Base-by-base conservation (phyloP, 768 basidiomycete species). In the Tephrocybe sp. region DNA sequence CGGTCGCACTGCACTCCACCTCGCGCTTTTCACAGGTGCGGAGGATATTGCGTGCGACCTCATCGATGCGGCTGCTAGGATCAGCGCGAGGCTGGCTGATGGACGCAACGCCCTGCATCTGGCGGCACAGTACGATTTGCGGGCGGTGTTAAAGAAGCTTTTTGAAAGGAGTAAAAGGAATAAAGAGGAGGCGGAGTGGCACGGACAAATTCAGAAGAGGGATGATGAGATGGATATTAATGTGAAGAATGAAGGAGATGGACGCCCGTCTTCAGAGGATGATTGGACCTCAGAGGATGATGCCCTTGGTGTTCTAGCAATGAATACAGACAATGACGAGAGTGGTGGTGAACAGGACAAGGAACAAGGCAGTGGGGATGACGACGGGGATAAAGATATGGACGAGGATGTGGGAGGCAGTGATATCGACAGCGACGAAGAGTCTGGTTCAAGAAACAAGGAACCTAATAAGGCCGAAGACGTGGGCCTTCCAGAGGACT, bases 1-100 rank as follows among this genome's bases (percentile, higher is more conserved):
- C 36, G 84, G 83, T 0, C 78, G 84, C 4, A 80, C 81, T 3
- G 65, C 76, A 1, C 68, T 85, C n/a, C 84, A 84, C 44, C 64
- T 83, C 32, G 81, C 82, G 3, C 75, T 85, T 43, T 47, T 83
- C 13, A 70, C 69, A 38, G 68, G 70, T 34, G 73, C 73, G 0
- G 58, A 58, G 3, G 78, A 78, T 1, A 74, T 82, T 45, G 78
- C 78, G 0, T 66, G 65, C 52, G 72, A 75, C 32, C 70, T 85
- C 30, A 71, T 85, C 43, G 76, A 83, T 35, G 76, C 77, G 12
- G 79, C 78, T 3, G 80, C 77, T 2, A 68, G 79, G 45, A 80
- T 84, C 57, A 79, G 76, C 0, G 72, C 79, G 3, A 69, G 83
- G 4, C 64, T 84, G 6, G 79, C 75, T 1, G 83, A 84, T 52